Evolutionary conservation across 1,284 basidiomycete species (phyloP), one percentile per base, ranked within the genome.

Genomic region (Clitocybe nebularis): DNA sequence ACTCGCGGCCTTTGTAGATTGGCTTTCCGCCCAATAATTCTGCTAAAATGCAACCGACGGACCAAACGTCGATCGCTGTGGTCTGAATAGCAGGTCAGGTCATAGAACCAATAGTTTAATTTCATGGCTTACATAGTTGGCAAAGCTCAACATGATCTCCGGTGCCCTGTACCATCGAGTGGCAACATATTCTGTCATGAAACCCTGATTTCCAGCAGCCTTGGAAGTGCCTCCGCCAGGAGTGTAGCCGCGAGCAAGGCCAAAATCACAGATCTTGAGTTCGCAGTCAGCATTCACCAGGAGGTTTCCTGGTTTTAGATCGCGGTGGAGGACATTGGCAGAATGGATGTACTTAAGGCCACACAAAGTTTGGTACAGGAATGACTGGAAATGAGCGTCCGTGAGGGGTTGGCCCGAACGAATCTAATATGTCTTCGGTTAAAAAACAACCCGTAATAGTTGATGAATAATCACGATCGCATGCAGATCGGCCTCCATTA

Each of bases 151-250:
- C 94, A 97, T 97, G 64, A 97, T 96, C 69, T 97, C 93, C 0
- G 94, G 94, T 13, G 93, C 93, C 39, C 93, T 77, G 63, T 97
- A 97, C 94, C 93, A 97, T 44, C 93, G 76, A 7, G 93, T 97
- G n/a, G 93, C 93, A 22, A 96, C 93, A 63, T 93, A 96, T 67
- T 99, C 96, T 0, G 96, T 99, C 96, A 99, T 99, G 70, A 99
- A 97, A 0, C 94, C 93, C 54, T 93, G 92, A 56, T 91, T 91
- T 25, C 84, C 86, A 9, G 80, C 78, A 0, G 75, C 72, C 53
- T 74, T 78, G 34, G 77, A 77, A 43, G 82, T 74, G 41, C 83
- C 74, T 39, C 80, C 79, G 3, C 85, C 90, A 41, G 93, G 83
- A 10, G 79, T 93, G 66, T 97, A 98, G 1, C 95, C 96, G 57